A percentile compares a stretch with the other conserved stretches of the same genome.
These are phyloP conservation scores for Maudiozyma turicensis DNA, from an alignment of 805 yeast genomes.

Conservation along the genomic window DNA sequence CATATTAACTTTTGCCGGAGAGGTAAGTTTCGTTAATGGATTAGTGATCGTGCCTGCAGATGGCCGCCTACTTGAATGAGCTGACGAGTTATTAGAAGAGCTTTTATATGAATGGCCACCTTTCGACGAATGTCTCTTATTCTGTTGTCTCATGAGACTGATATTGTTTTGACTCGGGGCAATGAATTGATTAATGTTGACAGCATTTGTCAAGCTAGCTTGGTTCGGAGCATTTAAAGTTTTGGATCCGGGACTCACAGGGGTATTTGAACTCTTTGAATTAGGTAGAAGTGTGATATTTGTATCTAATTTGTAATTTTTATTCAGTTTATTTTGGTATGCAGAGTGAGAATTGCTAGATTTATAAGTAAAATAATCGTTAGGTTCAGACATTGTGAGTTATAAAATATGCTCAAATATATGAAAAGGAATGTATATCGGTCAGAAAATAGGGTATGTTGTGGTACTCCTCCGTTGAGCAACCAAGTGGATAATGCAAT, in stretches of 20 bases:
- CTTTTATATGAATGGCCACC: not conserved
- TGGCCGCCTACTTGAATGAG: conserved; percentile 6
- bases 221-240: not conserved
- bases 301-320: not conserved
- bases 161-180: not conserved
- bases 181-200: not conserved
- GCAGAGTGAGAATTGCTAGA: not conserved
- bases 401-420: not conserved
- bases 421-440: not conserved
- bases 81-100: conserved; percentile 36
- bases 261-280: not conserved
- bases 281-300: not conserved
- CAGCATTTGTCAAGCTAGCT: not conserved
- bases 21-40: not conserved
- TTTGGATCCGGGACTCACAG: not conserved
- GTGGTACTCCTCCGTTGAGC: no score
- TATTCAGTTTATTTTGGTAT: not conserved
- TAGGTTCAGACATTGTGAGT: not conserved
- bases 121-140: not conserved
- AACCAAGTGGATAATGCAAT: no score
- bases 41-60: conserved; percentile 1
- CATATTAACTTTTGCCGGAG: not conserved
- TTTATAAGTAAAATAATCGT: not conserved
- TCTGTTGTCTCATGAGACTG: not conserved
- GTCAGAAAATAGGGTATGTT: not conserved